Base-by-base conservation (phyloP, 2,329 filamentous ascomycete genomes). In the Emericellopsis atlantica region DNA sequence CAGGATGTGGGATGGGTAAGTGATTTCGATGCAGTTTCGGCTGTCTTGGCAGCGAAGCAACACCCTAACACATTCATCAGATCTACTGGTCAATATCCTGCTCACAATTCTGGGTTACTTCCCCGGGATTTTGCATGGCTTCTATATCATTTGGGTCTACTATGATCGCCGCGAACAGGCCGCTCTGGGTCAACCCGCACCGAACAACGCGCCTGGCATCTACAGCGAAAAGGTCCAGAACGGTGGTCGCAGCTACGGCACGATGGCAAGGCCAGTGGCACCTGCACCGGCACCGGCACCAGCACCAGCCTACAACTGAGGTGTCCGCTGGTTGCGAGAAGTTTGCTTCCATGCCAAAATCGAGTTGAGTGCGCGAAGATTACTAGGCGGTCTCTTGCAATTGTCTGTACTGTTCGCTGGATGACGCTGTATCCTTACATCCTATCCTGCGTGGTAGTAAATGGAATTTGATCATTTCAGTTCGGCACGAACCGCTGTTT, bases 141-240 rank as follows among this genome's bases (percentile, higher is more conserved):
- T 89, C 59, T 92, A 89, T 57, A 49, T 87, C 45, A 78, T 88
- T 60, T 93, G 88, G 57, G 69, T 93, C 46, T 94, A 89, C 65
- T 90, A 81, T 59, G 76, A 85, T 52, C 81, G 81, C 32, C 72
- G 70, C 40, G 79, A 85, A 49, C 73, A 79, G 55, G 69, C 71
- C 2, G 62, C 68, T 36, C 64, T 72, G 29, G 82, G 82, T 5
- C 65, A 68, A 10, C 68, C 69, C 44, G 63, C 70, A 16, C 63
- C 67, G 4, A 53, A 61, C 8, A 70, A 67, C 2, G 81, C 81
- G 2, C 77, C 83, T 0, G 81, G 81, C 23, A 73, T 89, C 15
- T 89, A 81, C 57, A 84, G 77, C 50, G 72, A 83, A 31, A 73
- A 74, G 31, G 74, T 89, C n/a, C 80, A 87, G 62, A 76, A 66